phyloP scores from a whole-genome alignment of 1,284 basidiomycete genomes.

The Cryptococcus sp. region DNA sequence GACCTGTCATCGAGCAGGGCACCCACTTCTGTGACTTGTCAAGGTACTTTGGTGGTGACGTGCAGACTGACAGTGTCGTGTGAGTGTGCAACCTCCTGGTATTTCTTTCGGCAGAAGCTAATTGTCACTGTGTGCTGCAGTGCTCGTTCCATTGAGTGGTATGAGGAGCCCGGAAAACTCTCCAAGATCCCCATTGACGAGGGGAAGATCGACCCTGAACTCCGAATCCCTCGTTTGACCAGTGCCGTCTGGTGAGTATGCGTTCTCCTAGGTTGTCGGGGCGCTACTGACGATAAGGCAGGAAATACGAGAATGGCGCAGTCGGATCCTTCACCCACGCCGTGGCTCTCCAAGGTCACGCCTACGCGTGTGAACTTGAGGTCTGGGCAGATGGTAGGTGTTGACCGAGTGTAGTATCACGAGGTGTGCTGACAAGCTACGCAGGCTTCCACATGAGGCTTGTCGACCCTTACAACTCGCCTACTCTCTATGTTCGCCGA shows the following conservation, averaged over 20 bases:
- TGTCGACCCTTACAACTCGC: constrained; percentile 74
- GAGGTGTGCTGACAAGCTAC: background rate
- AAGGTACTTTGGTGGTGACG: constrained; percentile 97
- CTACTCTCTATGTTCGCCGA: constrained; percentile 77
- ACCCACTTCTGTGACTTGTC: constrained; percentile 74
- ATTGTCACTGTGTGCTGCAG: constrained; percentile 21
- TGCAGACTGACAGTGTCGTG: constrained; percentile 78
- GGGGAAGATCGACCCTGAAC: constrained; percentile 49
- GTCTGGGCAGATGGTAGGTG: constrained; percentile 76
- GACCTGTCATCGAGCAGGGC: constrained; percentile 94
- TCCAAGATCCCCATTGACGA: constrained; percentile 66
- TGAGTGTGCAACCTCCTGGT: constrained; percentile 21
- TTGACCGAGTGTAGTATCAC: constrained; percentile 54
- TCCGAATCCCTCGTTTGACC: constrained; percentile 53
- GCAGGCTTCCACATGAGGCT: constrained; percentile 59
- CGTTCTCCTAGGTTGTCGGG: constrained; percentile 7
- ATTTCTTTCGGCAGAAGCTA: background rate
- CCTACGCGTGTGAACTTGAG: constrained; percentile 91
- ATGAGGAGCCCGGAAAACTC: constrained; percentile 84
- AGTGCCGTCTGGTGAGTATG: constrained; percentile 56
- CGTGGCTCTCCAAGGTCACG: constrained; percentile 81
- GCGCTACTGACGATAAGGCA: constrained; percentile 35
- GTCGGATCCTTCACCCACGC: constrained; percentile 87
- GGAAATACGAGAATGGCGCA: constrained; percentile 92
- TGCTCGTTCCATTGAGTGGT: constrained; percentile 86